Percentiles rank a stretch among this genome's conserved stretches.
Conservation (phyloP, 75 land plant genomes). For the Isoetes taiwanensis region DNA sequence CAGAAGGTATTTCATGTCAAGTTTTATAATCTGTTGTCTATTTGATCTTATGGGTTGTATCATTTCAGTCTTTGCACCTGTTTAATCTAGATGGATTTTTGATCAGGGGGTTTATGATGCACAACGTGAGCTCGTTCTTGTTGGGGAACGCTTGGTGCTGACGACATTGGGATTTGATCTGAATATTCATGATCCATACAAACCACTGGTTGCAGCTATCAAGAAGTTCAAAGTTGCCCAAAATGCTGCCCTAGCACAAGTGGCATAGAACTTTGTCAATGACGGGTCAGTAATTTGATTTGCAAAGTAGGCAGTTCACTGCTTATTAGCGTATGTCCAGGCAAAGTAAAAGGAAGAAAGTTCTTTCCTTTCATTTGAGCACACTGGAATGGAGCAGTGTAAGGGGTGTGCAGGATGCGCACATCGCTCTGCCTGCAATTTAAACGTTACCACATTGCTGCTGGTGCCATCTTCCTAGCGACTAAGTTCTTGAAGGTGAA, state of each 20-base stretch:
- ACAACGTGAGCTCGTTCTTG: too few species aligned
- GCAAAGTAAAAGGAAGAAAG: neutral
- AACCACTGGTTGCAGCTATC: conserved; percentile 1
- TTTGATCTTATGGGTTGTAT: too few species aligned
- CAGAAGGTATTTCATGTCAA: too few species aligned
- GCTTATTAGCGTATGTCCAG: neutral
- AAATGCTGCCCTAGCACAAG: conserved; percentile 4
- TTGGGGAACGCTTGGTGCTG: neutral
- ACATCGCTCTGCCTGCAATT: conserved; percentile 10
- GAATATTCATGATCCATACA: conserved; percentile 2
- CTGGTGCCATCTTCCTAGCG: conserved; percentile 6
- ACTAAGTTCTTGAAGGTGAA: conserved; percentile 6
- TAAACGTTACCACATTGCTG: neutral
- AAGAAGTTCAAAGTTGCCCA: conserved; percentile 4
- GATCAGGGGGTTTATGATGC: too few species aligned
- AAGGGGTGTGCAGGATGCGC: conserved; percentile 8
- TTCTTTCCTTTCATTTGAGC: neutral
- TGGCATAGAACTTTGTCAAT: conserved; percentile 7
- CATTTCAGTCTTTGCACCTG: too few species aligned
- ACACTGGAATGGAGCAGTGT: neutral
- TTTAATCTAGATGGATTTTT: too few species aligned
- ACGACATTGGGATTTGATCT: conserved; percentile 5
- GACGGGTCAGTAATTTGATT: neutral
- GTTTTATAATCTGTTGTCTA: too few species aligned
- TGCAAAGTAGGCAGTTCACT: too few species aligned